Evolutionary conservation across 2,329 filamentous ascomycete genomes (phyloP), one percentile per base, ranked within the genome.

Genomic region (Cadophora gregata): DNA sequence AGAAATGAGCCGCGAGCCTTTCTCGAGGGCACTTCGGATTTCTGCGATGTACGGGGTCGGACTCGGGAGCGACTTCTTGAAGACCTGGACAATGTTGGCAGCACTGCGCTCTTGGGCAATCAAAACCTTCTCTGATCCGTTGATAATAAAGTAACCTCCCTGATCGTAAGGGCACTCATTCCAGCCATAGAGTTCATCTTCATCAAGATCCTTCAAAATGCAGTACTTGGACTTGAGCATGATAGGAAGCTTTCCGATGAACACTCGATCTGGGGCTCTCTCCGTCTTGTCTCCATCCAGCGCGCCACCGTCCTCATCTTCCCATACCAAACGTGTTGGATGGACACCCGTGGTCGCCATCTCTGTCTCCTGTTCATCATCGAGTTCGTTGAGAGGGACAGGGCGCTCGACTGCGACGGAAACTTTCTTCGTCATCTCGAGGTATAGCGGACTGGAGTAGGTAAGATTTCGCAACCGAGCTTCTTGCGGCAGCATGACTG

Each of bases 81-180:
- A 99, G 31, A 99, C 95, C 80, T 99, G 96, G 5, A 99, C 96
- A 67, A 98, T 99, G 77, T 99, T 99, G 77, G 95, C 96, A 48
- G 96, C 96, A 77, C 94, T 97, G 69, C 96, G 91, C 80, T 99
- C 96, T 79, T 99, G 96, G 1, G 96, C 96, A 75, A 99, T 99
- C 73, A 99, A 82, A 25, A 99, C 96, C 84, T 99, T 99, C 78
- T 99, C 96, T 80, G 93, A 97, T 51, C 96, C 96, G 81, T 99
- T 99, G 85, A 99, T 99, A 75, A 99, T 93, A 77, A 99, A 99
- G 80, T 99, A 99, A 72, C 96, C 96, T 73, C 96, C 96, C 77
- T 97, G 96, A 76, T 99, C 96, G 79, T 97, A 99, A 0, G 96
- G 96, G 73, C 96, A 99, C 80, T 99, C 96, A 77, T 97, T 97